Percentiles rank a stretch among this genome's conserved stretches.
Evolutionary conservation across 1,284 basidiomycete species (phyloP).

Genomic region (Tilletia indica): DNA sequence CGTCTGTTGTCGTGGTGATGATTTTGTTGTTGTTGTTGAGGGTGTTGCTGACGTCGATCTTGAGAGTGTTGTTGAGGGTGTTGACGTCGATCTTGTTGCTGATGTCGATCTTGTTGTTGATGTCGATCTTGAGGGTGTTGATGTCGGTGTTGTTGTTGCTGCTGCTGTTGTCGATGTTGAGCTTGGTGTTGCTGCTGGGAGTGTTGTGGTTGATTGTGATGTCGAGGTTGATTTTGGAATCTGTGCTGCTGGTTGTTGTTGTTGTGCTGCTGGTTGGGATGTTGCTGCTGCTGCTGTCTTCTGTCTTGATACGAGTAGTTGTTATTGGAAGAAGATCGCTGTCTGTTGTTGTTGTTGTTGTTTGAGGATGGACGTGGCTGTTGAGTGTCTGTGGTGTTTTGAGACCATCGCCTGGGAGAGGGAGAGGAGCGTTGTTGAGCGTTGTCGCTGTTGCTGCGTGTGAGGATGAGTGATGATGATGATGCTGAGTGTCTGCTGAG

Average conservation of each 20-base stretch:
- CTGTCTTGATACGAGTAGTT: neutral
- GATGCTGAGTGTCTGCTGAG: no score
- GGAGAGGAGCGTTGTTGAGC: no score
- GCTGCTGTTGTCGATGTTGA: no score
- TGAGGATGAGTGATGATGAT: no score
- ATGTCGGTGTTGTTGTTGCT: neutral
- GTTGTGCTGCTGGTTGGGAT: neutral
- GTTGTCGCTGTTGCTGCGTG: no score
- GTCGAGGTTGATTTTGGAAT: neutral
- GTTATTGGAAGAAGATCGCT: neutral
- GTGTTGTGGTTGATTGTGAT: neutral
- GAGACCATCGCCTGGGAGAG: no score
- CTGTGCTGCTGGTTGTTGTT: neutral
- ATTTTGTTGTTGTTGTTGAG: no score
- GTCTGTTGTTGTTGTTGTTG: neutral
- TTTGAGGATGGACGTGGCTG: neutral
- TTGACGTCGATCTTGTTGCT: neutral
- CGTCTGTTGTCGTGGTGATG: no score
- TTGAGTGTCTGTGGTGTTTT: no score
- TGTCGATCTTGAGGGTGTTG: neutral
- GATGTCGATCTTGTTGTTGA: neutral
- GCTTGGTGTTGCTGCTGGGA: neutral
- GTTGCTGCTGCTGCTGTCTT: constrained; percentile 3
- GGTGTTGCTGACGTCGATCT: neutral
- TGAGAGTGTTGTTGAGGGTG: neutral